Percentiles rank a stretch among this genome's conserved stretches.
Conservation (phyloP, 352 stramenopile species). For the Pythium volutum region DNA sequence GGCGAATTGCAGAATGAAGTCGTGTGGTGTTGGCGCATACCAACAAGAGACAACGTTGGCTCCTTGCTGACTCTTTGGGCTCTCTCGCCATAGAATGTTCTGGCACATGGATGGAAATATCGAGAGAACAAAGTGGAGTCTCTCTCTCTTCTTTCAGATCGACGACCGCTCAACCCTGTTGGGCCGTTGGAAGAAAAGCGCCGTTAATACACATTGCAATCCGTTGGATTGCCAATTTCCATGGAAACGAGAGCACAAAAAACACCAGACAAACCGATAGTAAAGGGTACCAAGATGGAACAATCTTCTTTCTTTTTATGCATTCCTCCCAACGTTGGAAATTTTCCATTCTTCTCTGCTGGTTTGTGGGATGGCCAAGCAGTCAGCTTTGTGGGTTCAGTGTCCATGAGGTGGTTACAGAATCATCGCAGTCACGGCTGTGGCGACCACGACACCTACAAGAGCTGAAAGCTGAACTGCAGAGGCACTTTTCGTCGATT, state of each 20-base stretch:
- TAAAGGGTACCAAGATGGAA: no score
- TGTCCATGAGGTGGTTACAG: background rate
- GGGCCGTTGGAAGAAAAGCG: no score
- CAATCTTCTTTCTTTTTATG: background rate
- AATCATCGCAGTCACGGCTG: background rate
- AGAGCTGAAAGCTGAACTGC: background rate
- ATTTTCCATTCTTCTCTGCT: background rate
- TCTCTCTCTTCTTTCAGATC: no score
- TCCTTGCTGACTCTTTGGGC: background rate
- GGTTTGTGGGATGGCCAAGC: background rate
- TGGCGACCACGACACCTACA: background rate
- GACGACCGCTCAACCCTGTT: no score
- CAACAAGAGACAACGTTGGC: background rate
- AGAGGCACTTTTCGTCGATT: background rate
- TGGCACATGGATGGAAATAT: background rate
- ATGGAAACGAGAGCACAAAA: background rate
- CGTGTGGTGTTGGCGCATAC: background rate
- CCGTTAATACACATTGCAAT: no score
- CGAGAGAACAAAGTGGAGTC: no score
- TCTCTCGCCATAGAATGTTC: background rate
- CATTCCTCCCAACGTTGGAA: background rate
- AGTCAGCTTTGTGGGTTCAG: background rate
- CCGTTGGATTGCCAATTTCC: background rate
- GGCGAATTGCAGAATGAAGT: slow-evolving; percentile 19
- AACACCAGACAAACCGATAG: background rate